Conservation (phyloP, 2,329 filamentous ascomycete genomes). For the Davidsoniella eucalypti region DNA sequence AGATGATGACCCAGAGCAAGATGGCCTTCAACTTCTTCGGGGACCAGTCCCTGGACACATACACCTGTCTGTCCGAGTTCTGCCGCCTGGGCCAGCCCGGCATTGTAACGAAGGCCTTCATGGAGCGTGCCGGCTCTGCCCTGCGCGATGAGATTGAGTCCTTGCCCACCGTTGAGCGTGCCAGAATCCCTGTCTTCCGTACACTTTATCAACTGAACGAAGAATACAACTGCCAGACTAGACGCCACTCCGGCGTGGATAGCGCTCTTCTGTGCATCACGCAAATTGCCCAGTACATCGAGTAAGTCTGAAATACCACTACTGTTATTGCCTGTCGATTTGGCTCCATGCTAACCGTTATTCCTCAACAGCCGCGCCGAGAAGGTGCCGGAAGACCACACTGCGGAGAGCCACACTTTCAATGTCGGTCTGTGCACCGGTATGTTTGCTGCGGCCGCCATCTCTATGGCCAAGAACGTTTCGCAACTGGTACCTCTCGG, state of each 20-base stretch:
- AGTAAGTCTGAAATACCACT: slow-evolving; percentile 29
- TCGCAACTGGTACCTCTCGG: slow-evolving; percentile 45
- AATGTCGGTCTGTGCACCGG: slow-evolving; percentile 53
- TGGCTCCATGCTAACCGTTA: background rate
- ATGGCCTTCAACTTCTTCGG: slow-evolving; percentile 48
- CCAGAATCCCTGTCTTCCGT: slow-evolving; percentile 43
- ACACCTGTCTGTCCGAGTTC: slow-evolving; percentile 42
- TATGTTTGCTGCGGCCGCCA: slow-evolving; percentile 50
- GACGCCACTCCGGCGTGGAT: slow-evolving; percentile 46
- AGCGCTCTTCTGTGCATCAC: slow-evolving; percentile 47
- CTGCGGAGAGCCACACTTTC: slow-evolving; percentile 32
- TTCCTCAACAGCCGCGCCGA: slow-evolving; percentile 27
- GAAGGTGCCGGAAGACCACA: slow-evolving; percentile 37
- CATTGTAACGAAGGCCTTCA: slow-evolving; percentile 42
- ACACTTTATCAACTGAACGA: slow-evolving; percentile 49
- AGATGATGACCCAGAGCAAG: slow-evolving; percentile 17
- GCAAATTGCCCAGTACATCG: slow-evolving; percentile 53
- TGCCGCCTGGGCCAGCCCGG: slow-evolving; percentile 29
- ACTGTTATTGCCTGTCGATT: background rate
- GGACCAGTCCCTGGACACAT: slow-evolving; percentile 54
- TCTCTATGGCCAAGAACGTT: slow-evolving; percentile 45
- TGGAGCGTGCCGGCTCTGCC: slow-evolving; percentile 39
- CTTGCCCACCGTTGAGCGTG: slow-evolving; percentile 39
- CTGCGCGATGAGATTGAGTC: slow-evolving; percentile 43
- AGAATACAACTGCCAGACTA: slow-evolving; percentile 38